These are phyloP conservation scores for Onygenales sp. DNA, from an alignment of 2,329 filamentous ascomycete genomes.

Conservation along the genomic window DNA sequence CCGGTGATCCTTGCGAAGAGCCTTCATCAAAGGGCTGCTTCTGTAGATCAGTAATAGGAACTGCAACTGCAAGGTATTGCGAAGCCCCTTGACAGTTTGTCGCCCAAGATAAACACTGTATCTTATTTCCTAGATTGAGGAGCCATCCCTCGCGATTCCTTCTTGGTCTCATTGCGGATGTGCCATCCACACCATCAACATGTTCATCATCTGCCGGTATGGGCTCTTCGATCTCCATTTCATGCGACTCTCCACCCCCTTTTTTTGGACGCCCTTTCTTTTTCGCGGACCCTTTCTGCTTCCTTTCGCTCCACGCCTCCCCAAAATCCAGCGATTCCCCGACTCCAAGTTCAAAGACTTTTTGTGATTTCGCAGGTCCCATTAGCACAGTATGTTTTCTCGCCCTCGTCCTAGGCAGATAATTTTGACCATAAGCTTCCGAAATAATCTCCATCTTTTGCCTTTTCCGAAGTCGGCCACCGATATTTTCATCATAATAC, in stretches of 20 bases:
- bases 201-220: not conserved
- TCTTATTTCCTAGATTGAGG: conserved; percentile 45
- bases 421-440: conserved; percentile 29
- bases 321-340: conserved; percentile 37
- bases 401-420: conserved; percentile 28
- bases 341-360: conserved; percentile 32
- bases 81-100: conserved; percentile 33
- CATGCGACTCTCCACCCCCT: not conserved
- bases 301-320: conserved; percentile 29
- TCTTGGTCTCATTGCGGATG: conserved; percentile 4
- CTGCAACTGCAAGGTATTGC: conserved; percentile 48
- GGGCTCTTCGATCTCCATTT: not conserved
- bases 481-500: conserved; percentile 39
- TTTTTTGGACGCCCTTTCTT: conserved; percentile 11
- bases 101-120: conserved; percentile 43
- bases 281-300: conserved; percentile 1
- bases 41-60: conserved; percentile 29
- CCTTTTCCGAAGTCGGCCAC: conserved; percentile 29
- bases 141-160: conserved; percentile 41
- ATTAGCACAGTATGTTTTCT: conserved; percentile 39
- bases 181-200: conserved; percentile 5
- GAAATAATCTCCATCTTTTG: conserved; percentile 32
- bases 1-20: conserved; percentile 27
- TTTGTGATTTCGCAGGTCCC: conserved; percentile 39
- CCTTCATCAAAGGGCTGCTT: conserved; percentile 18